Conservation (phyloP, 2,329 filamentous ascomycete species). For the Epichloe hybrida region DNA sequence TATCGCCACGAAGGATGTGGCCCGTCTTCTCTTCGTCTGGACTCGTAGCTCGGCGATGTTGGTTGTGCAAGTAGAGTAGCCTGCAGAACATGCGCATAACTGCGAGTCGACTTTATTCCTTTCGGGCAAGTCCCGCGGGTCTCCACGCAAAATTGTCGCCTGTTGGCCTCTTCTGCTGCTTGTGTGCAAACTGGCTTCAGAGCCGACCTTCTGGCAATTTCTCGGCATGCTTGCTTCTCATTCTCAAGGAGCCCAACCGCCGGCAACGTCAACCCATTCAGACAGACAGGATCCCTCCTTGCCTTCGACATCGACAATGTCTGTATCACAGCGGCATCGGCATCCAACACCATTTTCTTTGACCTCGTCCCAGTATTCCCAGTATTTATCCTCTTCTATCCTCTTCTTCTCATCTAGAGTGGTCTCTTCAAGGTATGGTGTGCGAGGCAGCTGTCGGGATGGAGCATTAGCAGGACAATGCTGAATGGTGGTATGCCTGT, state of each 20-base stretch:
- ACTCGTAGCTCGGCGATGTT: background rate
- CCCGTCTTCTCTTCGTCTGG: background rate
- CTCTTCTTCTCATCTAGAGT: slow-evolving; percentile 72
- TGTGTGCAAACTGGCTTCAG: background rate
- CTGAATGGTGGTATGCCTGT: slow-evolving; percentile 96
- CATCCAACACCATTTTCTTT: slow-evolving; percentile 97
- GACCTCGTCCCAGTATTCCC: slow-evolving; percentile 72
- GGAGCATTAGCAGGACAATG: slow-evolving; percentile 96
- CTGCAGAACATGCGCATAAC: background rate
- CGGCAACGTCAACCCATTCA: slow-evolving; percentile 95
- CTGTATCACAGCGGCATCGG: slow-evolving; percentile 90
- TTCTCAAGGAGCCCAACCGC: slow-evolving; percentile 60
- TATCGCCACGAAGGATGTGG: background rate
- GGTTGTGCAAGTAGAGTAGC: background rate
- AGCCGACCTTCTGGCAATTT: background rate
- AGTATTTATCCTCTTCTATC: slow-evolving; percentile 89
- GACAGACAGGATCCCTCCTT: slow-evolving; percentile 91
- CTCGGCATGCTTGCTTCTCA: background rate
- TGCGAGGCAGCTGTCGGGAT: slow-evolving; percentile 65
- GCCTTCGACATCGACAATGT: slow-evolving; percentile 94
- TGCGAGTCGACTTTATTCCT: background rate
- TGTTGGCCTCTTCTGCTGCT: background rate
- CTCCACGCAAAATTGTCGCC: background rate
- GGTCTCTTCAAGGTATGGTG: slow-evolving; percentile 70
- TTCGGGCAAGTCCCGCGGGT: background rate